Percentiles rank a stretch among this genome's conserved stretches.
phyloP scores from a whole-genome alignment of 257 asterid genomes.

The Thymus quinquecostatus region DNA sequence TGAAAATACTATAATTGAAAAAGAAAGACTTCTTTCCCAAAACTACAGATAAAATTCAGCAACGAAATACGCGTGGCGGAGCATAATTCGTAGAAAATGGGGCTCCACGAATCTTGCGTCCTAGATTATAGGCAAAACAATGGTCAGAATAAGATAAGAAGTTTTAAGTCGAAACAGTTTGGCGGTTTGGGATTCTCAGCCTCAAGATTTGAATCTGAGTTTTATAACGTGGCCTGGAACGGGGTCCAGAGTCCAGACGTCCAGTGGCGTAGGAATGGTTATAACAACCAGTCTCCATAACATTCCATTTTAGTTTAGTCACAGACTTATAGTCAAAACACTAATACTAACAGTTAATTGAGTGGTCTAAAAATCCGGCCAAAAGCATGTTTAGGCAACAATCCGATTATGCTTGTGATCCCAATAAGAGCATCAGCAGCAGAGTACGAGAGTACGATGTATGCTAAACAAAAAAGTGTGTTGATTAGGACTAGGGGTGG shows the following conservation, averaged over 20 bases:
- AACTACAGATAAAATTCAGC: no score
- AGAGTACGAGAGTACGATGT: no score
- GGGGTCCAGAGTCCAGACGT: constrained; percentile 26
- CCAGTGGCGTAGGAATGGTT: neutral
- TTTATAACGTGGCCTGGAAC: constrained; percentile 11
- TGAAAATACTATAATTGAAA: neutral
- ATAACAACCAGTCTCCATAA: neutral
- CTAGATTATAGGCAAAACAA: constrained; percentile 32
- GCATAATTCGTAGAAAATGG: constrained; percentile 22
- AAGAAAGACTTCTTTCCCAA: neutral
- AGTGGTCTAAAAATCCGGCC: no score
- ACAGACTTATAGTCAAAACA: neutral
- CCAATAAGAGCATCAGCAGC: no score
- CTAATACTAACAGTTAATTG: no score
- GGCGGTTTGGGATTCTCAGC: constrained; percentile 26
- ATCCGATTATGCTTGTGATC: no score
- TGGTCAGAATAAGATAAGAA: neutral
- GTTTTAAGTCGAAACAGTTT: neutral
- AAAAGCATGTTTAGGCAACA: no score
- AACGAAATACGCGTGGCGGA: constrained; percentile 10
- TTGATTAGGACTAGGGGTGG: no score
- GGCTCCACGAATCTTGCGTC: constrained; percentile 33
- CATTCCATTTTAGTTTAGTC: no score
- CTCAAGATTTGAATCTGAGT: neutral
- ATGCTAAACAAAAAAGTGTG: no score